Conservation (phyloP, 495 filamentous ascomycete genomes). For the Evernia prunastri region DNA sequence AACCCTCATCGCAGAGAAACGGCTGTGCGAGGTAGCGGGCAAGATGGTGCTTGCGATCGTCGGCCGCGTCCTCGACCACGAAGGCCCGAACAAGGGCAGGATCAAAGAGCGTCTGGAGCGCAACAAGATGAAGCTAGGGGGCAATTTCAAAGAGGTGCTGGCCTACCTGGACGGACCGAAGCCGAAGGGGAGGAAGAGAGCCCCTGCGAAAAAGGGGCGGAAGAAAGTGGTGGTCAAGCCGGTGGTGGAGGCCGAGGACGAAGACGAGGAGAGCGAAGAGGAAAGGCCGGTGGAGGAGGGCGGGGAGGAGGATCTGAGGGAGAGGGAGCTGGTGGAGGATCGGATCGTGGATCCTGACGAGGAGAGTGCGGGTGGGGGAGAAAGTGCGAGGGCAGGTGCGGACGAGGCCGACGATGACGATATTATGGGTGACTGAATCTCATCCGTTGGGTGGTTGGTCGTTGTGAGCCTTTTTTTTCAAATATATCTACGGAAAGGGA, state of each 20-base stretch:
- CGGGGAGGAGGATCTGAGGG: slow-evolving; percentile 55
- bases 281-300: slow-evolving; percentile 47
- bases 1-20: slow-evolving; percentile 68
- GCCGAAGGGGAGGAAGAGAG: slow-evolving; percentile 30
- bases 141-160: slow-evolving; percentile 71
- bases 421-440: slow-evolving; percentile 59
- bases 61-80: slow-evolving; percentile 63
- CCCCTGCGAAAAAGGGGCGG: slow-evolving; percentile 31
- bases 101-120: slow-evolving; percentile 57
- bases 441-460: neutral
- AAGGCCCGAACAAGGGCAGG: slow-evolving; percentile 49
- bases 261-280: slow-evolving; percentile 44
- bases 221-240: slow-evolving; percentile 42
- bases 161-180: slow-evolving; percentile 62
- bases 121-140: slow-evolving; percentile 61
- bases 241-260: slow-evolving; percentile 36
- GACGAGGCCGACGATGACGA: slow-evolving; percentile 47
- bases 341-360: slow-evolving; percentile 45
- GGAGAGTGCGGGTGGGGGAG: slow-evolving; percentile 39
- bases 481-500: neutral
- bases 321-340: slow-evolving; percentile 53
- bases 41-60: slow-evolving; percentile 75
- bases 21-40: slow-evolving; percentile 74
- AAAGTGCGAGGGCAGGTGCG: slow-evolving; percentile 20
- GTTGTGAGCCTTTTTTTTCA: too few species aligned